phyloP scores from a whole-genome alignment of 2,329 filamentous ascomycete species.

The Trichoderma endophyticum region DNA sequence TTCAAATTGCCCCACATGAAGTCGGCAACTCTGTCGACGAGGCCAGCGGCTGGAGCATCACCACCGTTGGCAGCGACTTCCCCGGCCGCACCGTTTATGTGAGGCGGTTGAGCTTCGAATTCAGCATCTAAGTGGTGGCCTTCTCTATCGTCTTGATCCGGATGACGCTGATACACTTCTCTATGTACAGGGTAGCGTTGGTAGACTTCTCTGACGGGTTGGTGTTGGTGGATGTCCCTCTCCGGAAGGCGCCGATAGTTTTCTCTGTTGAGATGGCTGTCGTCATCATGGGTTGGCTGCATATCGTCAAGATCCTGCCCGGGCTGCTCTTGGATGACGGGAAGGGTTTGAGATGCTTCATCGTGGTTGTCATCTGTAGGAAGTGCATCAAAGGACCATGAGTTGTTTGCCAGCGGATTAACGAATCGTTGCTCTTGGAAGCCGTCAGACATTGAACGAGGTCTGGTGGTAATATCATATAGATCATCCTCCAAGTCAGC shows the following conservation, averaged over 20 bases:
- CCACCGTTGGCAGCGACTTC: conserved; percentile 19
- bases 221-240: neutral
- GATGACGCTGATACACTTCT: neutral
- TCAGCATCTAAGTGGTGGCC: conserved; percentile 2
- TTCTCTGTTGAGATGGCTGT: neutral
- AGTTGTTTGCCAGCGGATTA: conserved; percentile 58
- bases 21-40: conserved; percentile 44
- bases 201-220: neutral
- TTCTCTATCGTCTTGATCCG: neutral
- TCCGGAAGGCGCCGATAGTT: neutral
- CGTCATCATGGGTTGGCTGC: neutral
- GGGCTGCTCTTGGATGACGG: neutral
- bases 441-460: conserved; percentile 57
- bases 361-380: conserved; percentile 24
- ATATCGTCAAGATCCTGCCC: neutral
- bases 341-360: neutral
- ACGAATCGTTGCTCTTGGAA: conserved; percentile 42
- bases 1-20: conserved; percentile 62
- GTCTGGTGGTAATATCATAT: conserved; percentile 35
- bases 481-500: conserved; percentile 18
- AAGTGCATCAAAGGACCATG: conserved; percentile 54
- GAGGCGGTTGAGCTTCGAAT: neutral
- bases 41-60: conserved; percentile 23
- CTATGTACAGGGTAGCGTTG: neutral
- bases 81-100: conserved; percentile 7